Conservation (phyloP, 495 filamentous ascomycete species). For the Talaromyces liani region DNA sequence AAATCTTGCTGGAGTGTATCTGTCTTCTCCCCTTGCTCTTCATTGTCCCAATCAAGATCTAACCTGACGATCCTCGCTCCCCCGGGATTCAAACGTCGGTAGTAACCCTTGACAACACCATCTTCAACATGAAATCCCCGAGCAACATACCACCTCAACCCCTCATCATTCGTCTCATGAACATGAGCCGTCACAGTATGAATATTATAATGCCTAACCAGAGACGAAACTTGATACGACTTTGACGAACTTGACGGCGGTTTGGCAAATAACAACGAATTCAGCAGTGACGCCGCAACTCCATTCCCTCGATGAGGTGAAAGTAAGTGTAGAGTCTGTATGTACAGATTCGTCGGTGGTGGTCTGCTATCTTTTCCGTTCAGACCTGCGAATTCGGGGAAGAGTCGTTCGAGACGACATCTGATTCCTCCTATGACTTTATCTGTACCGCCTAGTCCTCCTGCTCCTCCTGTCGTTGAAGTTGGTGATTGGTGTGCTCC, state of each 20-base stretch:
- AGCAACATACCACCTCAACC: slow-evolving; percentile 73
- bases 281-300: slow-evolving; percentile 67
- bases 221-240: slow-evolving; percentile 32
- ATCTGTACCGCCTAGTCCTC: slow-evolving; percentile 26
- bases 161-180: slow-evolving; percentile 87
- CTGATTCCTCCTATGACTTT: slow-evolving; percentile 78
- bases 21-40: slow-evolving; percentile 5
- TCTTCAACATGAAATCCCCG: slow-evolving; percentile 65
- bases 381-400: slow-evolving; percentile 16
- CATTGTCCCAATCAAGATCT: slow-evolving; percentile 22
- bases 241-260: slow-evolving; percentile 21
- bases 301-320: slow-evolving; percentile 76
- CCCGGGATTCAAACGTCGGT: slow-evolving; percentile 72
- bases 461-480: slow-evolving; percentile 3
- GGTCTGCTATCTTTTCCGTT: slow-evolving; percentile 9
- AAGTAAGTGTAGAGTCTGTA: slow-evolving; percentile 77
- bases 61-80: slow-evolving; percentile 70
- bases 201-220: slow-evolving; percentile 42
- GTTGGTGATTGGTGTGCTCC: background rate
- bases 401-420: slow-evolving; percentile 61
- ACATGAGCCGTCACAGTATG: slow-evolving; percentile 76
- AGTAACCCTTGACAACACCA: slow-evolving; percentile 65
- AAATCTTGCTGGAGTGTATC: background rate
- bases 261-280: slow-evolving; percentile 44
- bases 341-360: slow-evolving; percentile 57